A percentile compares a stretch with the other conserved stretches of the same genome.
These are phyloP conservation scores for Coemansia sp. DNA, from an alignment of 192 early-diverging fungal species.

Conservation along the genomic window DNA sequence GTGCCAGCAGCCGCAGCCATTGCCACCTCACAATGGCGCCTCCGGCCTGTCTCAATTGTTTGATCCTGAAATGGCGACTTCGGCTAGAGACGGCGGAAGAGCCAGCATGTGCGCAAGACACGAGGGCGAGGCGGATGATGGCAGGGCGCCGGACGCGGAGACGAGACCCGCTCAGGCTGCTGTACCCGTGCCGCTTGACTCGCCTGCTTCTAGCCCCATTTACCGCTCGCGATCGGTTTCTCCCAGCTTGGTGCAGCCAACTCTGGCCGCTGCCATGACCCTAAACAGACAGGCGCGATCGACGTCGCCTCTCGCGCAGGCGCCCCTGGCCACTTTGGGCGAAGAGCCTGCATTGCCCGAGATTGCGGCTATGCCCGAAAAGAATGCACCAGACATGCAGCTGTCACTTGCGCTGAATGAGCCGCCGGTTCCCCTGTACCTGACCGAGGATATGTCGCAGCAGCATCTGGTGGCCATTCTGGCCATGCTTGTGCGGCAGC, in stretches of 20 bases:
- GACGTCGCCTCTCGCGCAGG: slow-evolving; percentile 14
- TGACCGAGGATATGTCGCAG: slow-evolving; percentile 48
- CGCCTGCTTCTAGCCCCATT: not conserved
- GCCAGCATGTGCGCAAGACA: not conserved
- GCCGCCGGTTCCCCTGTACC: slow-evolving; percentile 43
- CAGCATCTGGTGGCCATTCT: slow-evolving; percentile 32
- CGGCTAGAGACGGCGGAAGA: not conserved
- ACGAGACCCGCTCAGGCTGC: not conserved
- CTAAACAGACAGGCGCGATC: slow-evolving; percentile 36
- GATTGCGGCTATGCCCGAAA: slow-evolving; percentile 6
- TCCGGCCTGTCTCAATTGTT: not conserved
- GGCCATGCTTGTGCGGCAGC: slow-evolving; percentile 44
- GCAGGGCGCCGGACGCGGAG: not conserved
- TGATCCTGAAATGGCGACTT: not conserved
- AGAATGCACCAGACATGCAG: slow-evolving; percentile 13
- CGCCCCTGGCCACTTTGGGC: not conserved
- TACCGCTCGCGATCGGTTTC: slow-evolving; percentile 30
- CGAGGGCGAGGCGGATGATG: not conserved
- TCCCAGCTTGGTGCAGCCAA: slow-evolving; percentile 20
- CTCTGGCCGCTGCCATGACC: slow-evolving; percentile 4
- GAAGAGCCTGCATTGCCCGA: not conserved
- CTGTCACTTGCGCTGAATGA: slow-evolving; percentile 40
- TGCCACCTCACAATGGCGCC: not conserved
- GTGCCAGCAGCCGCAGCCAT: not conserved
- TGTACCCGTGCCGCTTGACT: not conserved